Conservation (phyloP, 768 basidiomycete genomes). For the Suillus clintonianus region DNA sequence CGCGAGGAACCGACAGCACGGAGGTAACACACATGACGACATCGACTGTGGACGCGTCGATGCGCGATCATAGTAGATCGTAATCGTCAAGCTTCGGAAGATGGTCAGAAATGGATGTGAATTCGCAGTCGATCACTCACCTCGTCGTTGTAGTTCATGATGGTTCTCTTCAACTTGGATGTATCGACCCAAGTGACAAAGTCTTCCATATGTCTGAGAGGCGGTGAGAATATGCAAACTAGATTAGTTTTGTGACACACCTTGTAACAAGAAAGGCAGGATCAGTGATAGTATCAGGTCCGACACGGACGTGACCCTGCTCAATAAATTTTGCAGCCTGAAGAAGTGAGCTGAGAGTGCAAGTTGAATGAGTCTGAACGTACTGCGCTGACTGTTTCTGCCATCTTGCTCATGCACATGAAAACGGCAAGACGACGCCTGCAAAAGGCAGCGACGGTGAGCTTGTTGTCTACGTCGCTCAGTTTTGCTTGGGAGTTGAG, state of each 20-base stretch:
- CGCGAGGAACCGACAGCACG: neutral
- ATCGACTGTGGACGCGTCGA: neutral
- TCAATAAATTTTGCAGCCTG: constrained; percentile 97
- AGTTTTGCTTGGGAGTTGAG: constrained; percentile 85
- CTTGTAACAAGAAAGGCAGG: constrained; percentile 94
- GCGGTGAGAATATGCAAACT: constrained; percentile 6
- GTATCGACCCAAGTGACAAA: constrained; percentile 99
- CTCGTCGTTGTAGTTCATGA: constrained; percentile 97
- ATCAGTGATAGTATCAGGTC: constrained; percentile 93
- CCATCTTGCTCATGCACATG: constrained; percentile 92
- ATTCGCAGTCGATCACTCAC: constrained; percentile 37
- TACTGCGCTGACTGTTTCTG: constrained; percentile 92
- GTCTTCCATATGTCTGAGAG: constrained; percentile 90
- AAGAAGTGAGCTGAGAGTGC: constrained; percentile 11
- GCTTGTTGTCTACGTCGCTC: constrained; percentile 90
- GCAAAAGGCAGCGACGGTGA: constrained; percentile 95
- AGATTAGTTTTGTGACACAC: constrained; percentile 36
- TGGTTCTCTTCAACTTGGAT: constrained; percentile 92
- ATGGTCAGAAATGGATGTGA: constrained; percentile 15
- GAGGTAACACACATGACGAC: neutral
- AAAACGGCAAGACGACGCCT: constrained; percentile 89
- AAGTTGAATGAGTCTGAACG: constrained; percentile 33
- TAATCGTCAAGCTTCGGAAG: constrained; percentile 84
- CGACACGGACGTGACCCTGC: constrained; percentile 96
- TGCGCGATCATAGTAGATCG: constrained; percentile 64